Conservation (phyloP, 73 alveolate species). For the Paramecium biaurelia region DNA sequence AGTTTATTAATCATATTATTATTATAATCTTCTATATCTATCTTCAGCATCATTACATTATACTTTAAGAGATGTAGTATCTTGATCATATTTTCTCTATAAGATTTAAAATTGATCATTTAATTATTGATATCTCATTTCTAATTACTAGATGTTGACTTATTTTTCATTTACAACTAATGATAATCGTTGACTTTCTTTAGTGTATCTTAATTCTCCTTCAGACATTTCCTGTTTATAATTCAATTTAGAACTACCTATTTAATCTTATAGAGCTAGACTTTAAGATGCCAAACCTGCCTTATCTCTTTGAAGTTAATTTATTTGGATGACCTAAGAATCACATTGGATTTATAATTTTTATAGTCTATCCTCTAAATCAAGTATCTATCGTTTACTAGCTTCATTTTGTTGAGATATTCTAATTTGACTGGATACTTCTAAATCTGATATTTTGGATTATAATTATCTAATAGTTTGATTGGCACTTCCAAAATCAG, state of each 20-base stretch:
- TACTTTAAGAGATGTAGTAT: background rate
- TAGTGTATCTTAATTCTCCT: background rate
- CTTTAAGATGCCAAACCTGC: background rate
- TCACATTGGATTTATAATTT: conserved; percentile 7
- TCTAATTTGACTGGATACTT: background rate
- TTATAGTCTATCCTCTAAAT: background rate
- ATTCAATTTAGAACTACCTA: background rate
- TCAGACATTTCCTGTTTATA: background rate
- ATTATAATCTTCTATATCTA: background rate
- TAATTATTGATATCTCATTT: background rate
- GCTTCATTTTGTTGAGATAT: background rate
- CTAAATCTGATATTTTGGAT: background rate
- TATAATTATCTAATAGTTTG: background rate
- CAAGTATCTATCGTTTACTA: background rate
- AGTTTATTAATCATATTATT: background rate
- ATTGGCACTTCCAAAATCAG: conserved; percentile 20
- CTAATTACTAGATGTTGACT: background rate
- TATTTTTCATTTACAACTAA: background rate
- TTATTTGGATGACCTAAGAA: background rate
- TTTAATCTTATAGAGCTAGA: background rate
- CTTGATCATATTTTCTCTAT: background rate
- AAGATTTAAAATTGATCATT: background rate
- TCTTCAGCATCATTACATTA: conserved; percentile 2
- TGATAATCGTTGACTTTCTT: background rate
- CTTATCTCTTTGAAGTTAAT: background rate